Conservation (phyloP, 495 filamentous ascomycete species). For the Xylaria venustula region DNA sequence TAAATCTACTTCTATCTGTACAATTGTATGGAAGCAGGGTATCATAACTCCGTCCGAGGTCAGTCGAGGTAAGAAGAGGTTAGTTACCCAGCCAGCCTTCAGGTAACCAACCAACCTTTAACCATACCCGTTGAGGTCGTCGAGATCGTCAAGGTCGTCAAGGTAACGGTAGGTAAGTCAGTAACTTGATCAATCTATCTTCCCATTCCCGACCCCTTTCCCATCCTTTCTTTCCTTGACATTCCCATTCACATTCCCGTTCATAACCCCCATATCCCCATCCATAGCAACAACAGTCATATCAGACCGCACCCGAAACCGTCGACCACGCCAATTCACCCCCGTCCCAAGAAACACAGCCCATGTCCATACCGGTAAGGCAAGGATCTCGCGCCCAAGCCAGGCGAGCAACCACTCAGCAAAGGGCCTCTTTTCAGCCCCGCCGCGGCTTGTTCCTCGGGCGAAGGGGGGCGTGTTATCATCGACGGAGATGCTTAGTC, state of each 20-base stretch:
- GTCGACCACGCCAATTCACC: slow-evolving; percentile 81
- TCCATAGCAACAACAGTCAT: slow-evolving; percentile 66
- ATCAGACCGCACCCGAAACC: slow-evolving; percentile 79
- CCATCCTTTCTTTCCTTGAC: neutral
- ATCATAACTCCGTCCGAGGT: too few species aligned
- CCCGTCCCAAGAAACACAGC: slow-evolving; percentile 80
- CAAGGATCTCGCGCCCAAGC: slow-evolving; percentile 79
- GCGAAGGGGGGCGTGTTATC: slow-evolving; percentile 73
- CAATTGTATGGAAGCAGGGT: neutral
- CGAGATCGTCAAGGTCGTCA: too few species aligned
- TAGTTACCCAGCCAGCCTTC: too few species aligned
- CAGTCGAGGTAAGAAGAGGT: too few species aligned
- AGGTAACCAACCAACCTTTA: too few species aligned
- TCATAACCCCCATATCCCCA: neutral
- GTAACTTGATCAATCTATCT: slow-evolving; percentile 30
- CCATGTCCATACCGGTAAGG: slow-evolving; percentile 83
- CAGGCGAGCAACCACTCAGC: slow-evolving; percentile 76
- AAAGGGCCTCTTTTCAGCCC: slow-evolving; percentile 54
- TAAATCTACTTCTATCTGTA: neutral
- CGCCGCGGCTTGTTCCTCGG: slow-evolving; percentile 40
- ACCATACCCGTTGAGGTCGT: too few species aligned
- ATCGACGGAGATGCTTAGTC: slow-evolving; percentile 67
- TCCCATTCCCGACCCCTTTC: slow-evolving; percentile 19
- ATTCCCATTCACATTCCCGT: neutral
- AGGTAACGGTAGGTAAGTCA: too few species aligned